Evolutionary conservation across 306 rosid genomes (phyloP).

Genomic region (Sophora flavescens): DNA sequence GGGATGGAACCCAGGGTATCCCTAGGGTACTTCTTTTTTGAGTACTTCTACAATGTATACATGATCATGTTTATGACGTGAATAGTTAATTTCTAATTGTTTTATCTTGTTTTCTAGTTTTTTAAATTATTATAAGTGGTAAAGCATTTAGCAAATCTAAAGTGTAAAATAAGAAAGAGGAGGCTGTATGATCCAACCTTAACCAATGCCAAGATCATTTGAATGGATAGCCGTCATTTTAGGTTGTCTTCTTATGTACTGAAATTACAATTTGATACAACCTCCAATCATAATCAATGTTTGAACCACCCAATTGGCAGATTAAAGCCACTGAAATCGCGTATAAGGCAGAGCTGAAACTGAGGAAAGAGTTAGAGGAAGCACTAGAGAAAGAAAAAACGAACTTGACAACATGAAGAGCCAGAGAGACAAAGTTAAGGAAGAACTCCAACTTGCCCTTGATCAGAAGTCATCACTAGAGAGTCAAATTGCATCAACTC

Average conservation of each 20-base stretch:
- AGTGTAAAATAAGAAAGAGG: constrained; percentile 11
- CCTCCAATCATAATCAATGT: not conserved
- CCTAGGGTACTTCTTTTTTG: too few relatives aligned
- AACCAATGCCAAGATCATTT: constrained; percentile 19
- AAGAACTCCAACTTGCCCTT: constrained; percentile 61
- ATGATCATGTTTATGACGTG: constrained; percentile 20
- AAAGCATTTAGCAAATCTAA: constrained; percentile 5
- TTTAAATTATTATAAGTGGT: constrained; percentile 1
- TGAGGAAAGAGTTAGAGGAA: constrained; percentile 72
- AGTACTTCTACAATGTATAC: constrained; percentile 16
- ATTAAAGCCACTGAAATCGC: constrained; percentile 58
- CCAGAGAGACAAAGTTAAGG: constrained; percentile 53
- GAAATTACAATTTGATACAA: constrained; percentile 23
- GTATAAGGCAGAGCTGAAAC: constrained; percentile 63
- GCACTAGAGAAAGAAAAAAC: constrained; percentile 58
- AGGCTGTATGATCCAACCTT: not conserved
- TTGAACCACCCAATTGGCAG: constrained; percentile 54
- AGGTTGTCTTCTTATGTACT: not conserved
- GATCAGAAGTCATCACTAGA: constrained; percentile 60
- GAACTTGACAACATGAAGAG: constrained; percentile 60
- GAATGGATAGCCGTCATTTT: not conserved
- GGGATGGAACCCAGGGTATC: too few relatives aligned
- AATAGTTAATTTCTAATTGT: constrained; percentile 19
- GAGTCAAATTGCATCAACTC: constrained; percentile 63
- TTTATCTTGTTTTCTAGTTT: not conserved